Percentiles rank a stretch among this genome's conserved stretches.
These are phyloP conservation scores for Silene latifolia DNA, from an alignment of 148 eudicot species.

Conservation along the genomic window DNA sequence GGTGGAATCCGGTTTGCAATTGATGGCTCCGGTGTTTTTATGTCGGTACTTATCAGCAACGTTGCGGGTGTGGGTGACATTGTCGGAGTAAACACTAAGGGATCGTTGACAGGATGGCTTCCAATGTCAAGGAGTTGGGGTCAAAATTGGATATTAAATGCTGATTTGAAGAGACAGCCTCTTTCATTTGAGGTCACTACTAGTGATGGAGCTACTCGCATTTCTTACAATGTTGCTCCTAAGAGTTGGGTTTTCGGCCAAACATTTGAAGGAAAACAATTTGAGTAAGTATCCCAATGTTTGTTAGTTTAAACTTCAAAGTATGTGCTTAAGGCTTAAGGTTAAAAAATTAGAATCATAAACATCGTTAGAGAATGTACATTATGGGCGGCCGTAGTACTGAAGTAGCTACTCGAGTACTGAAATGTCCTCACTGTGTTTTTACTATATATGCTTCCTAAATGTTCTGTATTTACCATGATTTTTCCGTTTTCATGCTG, in stretches of 20 bases:
- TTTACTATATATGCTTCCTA: background rate
- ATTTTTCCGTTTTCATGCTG: too few relatives aligned
- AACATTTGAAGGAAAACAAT: constrained; percentile 88
- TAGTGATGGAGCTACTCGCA: constrained; percentile 66
- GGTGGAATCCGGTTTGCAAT: constrained; percentile 77
- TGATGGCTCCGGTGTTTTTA: constrained; percentile 64
- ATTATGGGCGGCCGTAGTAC: background rate
- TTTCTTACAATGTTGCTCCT: constrained; percentile 73
- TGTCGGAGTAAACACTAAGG: constrained; percentile 52
- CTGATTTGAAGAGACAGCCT: constrained; percentile 72
- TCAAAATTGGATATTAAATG: constrained; percentile 83
- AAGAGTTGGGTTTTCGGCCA: constrained; percentile 75
- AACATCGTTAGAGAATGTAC: background rate
- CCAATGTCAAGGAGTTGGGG: constrained; percentile 91
- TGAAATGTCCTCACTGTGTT: background rate
- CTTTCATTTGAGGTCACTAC: constrained; percentile 78
- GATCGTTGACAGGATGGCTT: constrained; percentile 86
- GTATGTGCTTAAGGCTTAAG: background rate
- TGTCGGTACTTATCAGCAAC: constrained; percentile 75
- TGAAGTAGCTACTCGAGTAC: background rate
- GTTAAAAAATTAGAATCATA: background rate
- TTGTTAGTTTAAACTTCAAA: background rate
- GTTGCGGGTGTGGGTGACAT: constrained; percentile 85
- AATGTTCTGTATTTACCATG: too few relatives aligned
- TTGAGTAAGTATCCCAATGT: constrained; percentile 22